Percentiles rank a stretch among this genome's conserved stretches.
These are phyloP conservation scores for Dendrocalamus sinicus DNA, from an alignment of 176 grass and related monocot species.

Conservation along the genomic window DNA sequence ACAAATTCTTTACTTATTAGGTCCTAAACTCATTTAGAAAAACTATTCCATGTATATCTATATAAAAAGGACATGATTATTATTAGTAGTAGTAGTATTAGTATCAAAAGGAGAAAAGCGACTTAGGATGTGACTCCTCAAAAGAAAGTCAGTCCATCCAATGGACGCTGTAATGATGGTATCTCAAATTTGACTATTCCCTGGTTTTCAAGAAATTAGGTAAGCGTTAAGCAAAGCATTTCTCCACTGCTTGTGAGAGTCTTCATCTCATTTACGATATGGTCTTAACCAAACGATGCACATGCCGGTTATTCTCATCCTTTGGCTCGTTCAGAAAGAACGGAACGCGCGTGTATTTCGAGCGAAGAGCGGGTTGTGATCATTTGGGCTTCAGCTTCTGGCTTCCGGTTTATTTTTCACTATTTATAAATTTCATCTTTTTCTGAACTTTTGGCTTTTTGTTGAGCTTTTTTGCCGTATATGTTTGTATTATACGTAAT, in stretches of 20 bases:
- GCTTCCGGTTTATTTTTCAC: no score
- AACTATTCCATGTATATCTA: neutral
- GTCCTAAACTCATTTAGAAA: neutral
- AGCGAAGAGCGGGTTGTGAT: no score
- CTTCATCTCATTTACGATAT: neutral
- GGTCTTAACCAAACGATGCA: no score
- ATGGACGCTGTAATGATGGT: conserved; percentile 8
- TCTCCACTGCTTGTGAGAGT: neutral
- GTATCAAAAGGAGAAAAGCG: neutral
- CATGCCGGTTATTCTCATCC: no score
- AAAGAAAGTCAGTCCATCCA: neutral
- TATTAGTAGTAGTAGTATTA: neutral
- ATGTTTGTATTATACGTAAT: no score
- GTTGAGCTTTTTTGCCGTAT: no score
- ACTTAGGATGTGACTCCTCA: neutral
- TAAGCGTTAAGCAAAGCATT: conserved; percentile 23
- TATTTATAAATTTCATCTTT: no score
- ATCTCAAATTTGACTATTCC: neutral
- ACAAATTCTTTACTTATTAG: neutral
- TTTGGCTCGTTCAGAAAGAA: no score
- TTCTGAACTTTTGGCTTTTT: no score
- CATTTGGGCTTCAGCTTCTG: no score
- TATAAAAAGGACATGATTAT: neutral
- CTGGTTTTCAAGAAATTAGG: conserved; percentile 42
- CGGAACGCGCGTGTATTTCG: no score